Evolutionary conservation across 2,329 filamentous ascomycete species (phyloP), one percentile per base, ranked within the genome.

Genomic region (Amphichorda felina): DNA sequence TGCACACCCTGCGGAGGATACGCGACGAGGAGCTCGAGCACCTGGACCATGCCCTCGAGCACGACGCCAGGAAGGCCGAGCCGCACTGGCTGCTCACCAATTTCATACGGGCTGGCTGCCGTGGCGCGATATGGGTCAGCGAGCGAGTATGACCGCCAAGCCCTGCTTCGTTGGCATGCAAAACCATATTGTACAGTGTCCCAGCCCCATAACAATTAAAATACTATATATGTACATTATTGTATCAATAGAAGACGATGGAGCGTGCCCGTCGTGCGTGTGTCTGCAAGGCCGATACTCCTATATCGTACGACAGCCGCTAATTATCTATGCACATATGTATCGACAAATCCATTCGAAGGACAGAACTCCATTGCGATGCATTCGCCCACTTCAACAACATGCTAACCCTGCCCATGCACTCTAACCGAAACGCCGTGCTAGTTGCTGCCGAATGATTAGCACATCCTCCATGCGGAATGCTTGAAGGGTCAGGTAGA

Each of bases 21-120:
- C 69, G 91, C 17, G 91, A 98, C 53, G 91, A 98, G 61, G 91
- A 98, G 62, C 62, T 98, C 38, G 91, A 98, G 66, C 91, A 98
- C 64, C 62, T 98, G 44, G 91, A 98, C 55, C 83, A 94, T 61
- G 91, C 91, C 1, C 82, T 98, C 15, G 82, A 91, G 55, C 82
- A 96, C 51, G 89, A 96, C 61, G 81, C 88, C 3, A 86, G 91
- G 58, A 77, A 87, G 59, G 91, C 91, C 5, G 75, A 79, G 55
- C 88, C 89, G 21, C 89, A 96, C 56, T 88, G 89, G 66, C 60
- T 94, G 37, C 64, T 98, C 42, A 94, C 87, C 0, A 82, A 82
- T 30, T 71, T 88, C 7, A 95, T 98, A 48, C 70, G 88, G 36
- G 75, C 82, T n/a, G 91, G 91, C 2, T 98, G 91, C 57, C 72